Base-by-base conservation (phyloP, 176 grass and related monocot species). In the Triticum turgidum region DNA sequence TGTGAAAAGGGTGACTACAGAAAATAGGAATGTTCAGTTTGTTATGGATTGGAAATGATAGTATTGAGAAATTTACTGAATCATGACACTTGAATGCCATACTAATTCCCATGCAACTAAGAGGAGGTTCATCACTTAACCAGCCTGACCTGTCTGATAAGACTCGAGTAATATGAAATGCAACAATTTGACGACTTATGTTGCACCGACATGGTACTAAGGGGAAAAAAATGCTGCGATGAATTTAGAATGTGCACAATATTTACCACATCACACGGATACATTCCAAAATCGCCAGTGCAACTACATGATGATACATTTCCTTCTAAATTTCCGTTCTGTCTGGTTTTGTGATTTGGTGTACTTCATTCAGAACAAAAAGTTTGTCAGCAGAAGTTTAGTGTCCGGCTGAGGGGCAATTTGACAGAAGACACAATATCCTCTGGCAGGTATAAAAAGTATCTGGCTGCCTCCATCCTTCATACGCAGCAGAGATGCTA, bases 191-290 rank as follows among this genome's bases (percentile, higher is more conserved):
- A 11, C 35, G 11, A 38, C 35, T 30, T 42, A 17, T 34, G 25
- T 34, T 77, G 20, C 30, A 74, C 9, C 5, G 83, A 42, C 4
- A 52, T 11, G 33, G 4, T 79, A n/a, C 15, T 51, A 79, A 34
- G 37, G 17, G 49, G 29, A 39, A 18, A 61, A 45, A 39, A 34
- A 18, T 30, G 72, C 45, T 4, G 15, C 66, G 27, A n/a, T 25
- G 56, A 30, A 8, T 25, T 65, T 82, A 82, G 79, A 82, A 34
- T 17, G 2, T 5, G 3, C 63, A 82, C 24, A 9, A 22, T 25
- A 42, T 73, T n/a, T 32, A 77, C 65, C 54, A 69, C 45, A 69
- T 61, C 78, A 68, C 33, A 80, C 72, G 24, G 51, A 47, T 83
- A 35, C 51, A 73, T 15, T n/a, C 27, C 5, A 42, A 45, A 86